A percentile compares a stretch with the other conserved stretches of the same genome.
Evolutionary conservation across 2,329 filamentous ascomycete genomes (phyloP).

Genomic region (Stagonosporopsis vannaccii): DNA sequence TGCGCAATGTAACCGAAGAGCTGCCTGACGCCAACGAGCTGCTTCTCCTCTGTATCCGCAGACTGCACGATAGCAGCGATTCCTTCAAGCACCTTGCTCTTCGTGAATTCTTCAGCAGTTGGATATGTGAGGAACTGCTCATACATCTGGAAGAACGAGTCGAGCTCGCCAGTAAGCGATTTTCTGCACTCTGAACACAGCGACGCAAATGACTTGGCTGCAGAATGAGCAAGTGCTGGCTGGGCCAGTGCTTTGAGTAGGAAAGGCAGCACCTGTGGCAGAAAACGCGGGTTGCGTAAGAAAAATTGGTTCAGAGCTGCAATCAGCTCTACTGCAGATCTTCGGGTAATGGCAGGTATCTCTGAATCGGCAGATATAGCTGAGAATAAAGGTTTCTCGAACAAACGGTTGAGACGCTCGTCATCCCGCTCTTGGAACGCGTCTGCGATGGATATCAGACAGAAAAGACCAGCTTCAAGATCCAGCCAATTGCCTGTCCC

Average conservation of each 20-base stretch:
- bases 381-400: slow-evolving; percentile 66
- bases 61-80: slow-evolving; percentile 80
- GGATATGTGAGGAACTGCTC: slow-evolving; percentile 65
- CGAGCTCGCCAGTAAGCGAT: slow-evolving; percentile 71
- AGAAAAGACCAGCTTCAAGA: slow-evolving; percentile 64
- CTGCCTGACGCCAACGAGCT: slow-evolving; percentile 62
- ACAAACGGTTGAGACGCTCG: slow-evolving; percentile 65
- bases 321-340: slow-evolving; percentile 74
- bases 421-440: slow-evolving; percentile 68
- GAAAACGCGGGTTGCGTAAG: slow-evolving; percentile 69
- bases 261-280: slow-evolving; percentile 75
- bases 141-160: slow-evolving; percentile 76
- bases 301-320: slow-evolving; percentile 81
- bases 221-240: slow-evolving; percentile 67
- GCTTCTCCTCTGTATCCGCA: slow-evolving; percentile 64
- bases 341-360: slow-evolving; percentile 69
- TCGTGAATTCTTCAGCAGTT: slow-evolving; percentile 72
- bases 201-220: slow-evolving; percentile 76
- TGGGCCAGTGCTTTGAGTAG: slow-evolving; percentile 75
- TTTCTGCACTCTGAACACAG: slow-evolving; percentile 78
- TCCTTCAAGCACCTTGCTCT: slow-evolving; percentile 76
- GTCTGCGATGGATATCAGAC: slow-evolving; percentile 72
- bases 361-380: slow-evolving; percentile 54
- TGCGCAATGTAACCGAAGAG: slow-evolving; percentile 68
- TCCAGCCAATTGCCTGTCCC: slow-evolving; percentile 55